Evolutionary conservation across 1,139 yeast genomes (phyloP), one percentile per base, ranked within the genome.

Genomic region (Casaregolazyma suthepensis): DNA sequence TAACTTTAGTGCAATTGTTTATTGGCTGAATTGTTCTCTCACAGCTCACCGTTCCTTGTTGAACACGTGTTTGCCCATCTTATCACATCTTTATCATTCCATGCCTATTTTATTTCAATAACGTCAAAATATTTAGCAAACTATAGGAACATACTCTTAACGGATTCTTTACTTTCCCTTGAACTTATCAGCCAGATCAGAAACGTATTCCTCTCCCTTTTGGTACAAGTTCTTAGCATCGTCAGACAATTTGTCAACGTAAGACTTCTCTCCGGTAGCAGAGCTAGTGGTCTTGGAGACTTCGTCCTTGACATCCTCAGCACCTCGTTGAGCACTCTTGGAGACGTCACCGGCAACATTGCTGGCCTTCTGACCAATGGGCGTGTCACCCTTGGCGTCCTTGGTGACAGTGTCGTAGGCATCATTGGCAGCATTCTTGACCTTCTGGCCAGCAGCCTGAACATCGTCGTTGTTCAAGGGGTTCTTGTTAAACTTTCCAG

Each of bases 391-490:
- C 59, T 80, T 79, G 52, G 76, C 66, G 56, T 75, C 70, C 53
- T 78, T 76, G 57, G 86, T 90, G 52, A 78, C 71, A 67, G 79
- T 75, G 77, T 89, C 96, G 61, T 75, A 76, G 43, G 75, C 68
- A 68, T 80, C 85, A 55, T 95, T 84, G 59, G 80, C 82, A 44
- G 70, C 57, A 75, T 89, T 96, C 77, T 85, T 84, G 61, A 82
- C 83, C 73, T 84, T 75, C 65, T 87, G 85, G 46, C 74, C 70
- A 63, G 76, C 73, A 48, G 83, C 62, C 77, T 51, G 38, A 82
- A 62, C 77, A 15, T 45, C 42, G 3, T 31, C 26, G 17, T 19
- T 23, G 35, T 31, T 46, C 13, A 46, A 10, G n/a, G 48, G 7
- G 7, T 31, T 35, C 40, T 35, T 35, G 40, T 35, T 35, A 35